Conservation (phyloP, 345 rosid genomes). For the Litchi chinensis region DNA sequence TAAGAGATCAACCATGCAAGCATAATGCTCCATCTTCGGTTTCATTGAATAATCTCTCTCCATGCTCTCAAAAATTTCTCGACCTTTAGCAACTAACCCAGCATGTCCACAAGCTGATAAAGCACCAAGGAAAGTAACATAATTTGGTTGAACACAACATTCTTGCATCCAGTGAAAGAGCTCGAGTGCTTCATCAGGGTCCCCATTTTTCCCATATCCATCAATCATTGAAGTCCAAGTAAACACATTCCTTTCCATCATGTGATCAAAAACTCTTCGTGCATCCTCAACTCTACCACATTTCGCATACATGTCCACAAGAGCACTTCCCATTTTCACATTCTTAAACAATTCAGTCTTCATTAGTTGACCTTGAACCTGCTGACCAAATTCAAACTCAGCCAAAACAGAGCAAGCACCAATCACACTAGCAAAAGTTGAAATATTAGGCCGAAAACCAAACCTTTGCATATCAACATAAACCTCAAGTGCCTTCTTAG, state of each 20-base stretch:
- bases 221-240: slow-evolving; percentile 97
- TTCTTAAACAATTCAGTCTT: slow-evolving; percentile 51
- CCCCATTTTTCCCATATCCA: slow-evolving; percentile 93
- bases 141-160: slow-evolving; percentile 53
- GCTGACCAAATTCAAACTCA: slow-evolving; percentile 63
- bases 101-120: slow-evolving; percentile 88
- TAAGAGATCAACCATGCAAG: slow-evolving; percentile 89
- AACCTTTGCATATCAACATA: slow-evolving; percentile 67
- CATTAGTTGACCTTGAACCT: slow-evolving; percentile 73
- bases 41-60: slow-evolving; percentile 61
- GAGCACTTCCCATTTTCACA: slow-evolving; percentile 83
- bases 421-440: slow-evolving; percentile 77
- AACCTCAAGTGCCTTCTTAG: slow-evolving; percentile 51
- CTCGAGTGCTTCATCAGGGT: slow-evolving; percentile 66
- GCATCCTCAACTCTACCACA: slow-evolving; percentile 76
- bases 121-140: slow-evolving; percentile 86
- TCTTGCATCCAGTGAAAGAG: slow-evolving; percentile 64
- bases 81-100: slow-evolving; percentile 71
- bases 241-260: slow-evolving; percentile 74
- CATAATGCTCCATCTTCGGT: slow-evolving; percentile 90
- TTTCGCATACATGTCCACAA: slow-evolving; percentile 88
- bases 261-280: slow-evolving; percentile 54
- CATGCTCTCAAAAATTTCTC: slow-evolving; percentile 76
- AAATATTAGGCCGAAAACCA: slow-evolving; percentile 61
- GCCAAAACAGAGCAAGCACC: slow-evolving; percentile 84